Percentiles rank a stretch among this genome's conserved stretches.
Evolutionary conservation across 2,329 filamentous ascomycete genomes (phyloP).

Genomic region (Pseudopyrenochaeta lycopersici): DNA sequence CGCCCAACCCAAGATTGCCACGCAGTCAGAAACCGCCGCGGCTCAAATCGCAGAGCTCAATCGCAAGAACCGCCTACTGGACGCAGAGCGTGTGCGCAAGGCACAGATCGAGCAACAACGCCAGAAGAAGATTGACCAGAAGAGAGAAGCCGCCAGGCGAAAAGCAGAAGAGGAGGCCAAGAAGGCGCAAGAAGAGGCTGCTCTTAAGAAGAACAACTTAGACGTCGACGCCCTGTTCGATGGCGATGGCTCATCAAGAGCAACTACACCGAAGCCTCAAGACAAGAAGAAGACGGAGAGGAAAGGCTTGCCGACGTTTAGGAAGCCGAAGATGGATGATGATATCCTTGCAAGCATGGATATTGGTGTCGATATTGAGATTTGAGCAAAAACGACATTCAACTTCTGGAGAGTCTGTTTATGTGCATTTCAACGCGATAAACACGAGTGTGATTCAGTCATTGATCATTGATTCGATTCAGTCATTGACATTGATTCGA

Average conservation of each 20-base stretch:
- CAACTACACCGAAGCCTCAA: conserved; percentile 56
- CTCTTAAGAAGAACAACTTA: conserved; percentile 38
- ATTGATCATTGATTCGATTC: too few species aligned
- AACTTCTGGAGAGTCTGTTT: too few species aligned
- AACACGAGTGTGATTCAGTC: too few species aligned
- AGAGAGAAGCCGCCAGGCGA: conserved; percentile 54
- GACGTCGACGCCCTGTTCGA: conserved; percentile 59
- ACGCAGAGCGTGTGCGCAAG: conserved; percentile 88
- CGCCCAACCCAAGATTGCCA: conserved; percentile 65
- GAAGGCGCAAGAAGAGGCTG: conserved; percentile 50
- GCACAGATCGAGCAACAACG: conserved; percentile 80
- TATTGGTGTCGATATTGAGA: conserved; percentile 90
- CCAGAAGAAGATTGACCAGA: conserved; percentile 45
- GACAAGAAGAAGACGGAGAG: conserved; percentile 62
- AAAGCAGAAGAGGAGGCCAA: conserved; percentile 62
- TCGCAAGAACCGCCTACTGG: conserved; percentile 81
- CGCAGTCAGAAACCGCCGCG: conserved; percentile 71
- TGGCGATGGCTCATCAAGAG: conserved; percentile 52
- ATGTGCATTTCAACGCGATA: too few species aligned
- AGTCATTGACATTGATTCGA: too few species aligned
- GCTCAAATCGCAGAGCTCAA: conserved; percentile 87
- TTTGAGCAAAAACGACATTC: conserved; percentile 56
- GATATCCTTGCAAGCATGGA: conserved; percentile 92
- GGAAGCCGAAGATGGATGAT: conserved; percentile 82
- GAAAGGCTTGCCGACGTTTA: conserved; percentile 73